Base-by-base conservation (phyloP, 257 asterid species). In the Solanum boliviense region DNA sequence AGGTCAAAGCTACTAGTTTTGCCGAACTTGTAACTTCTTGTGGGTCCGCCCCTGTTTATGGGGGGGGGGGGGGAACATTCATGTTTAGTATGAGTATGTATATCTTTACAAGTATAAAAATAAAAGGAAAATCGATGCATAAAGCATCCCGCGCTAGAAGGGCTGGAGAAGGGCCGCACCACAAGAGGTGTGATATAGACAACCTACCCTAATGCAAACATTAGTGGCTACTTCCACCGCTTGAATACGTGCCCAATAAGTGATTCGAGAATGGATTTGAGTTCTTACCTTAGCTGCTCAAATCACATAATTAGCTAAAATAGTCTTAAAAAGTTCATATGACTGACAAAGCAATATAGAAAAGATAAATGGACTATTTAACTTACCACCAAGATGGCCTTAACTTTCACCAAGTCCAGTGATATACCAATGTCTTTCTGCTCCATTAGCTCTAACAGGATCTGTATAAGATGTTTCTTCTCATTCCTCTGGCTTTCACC, bases 391-490 rank as follows among this genome's bases (percentile, higher is more conserved):
- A 73, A 34, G 46, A 73, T 34, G 81, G 46, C 48, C 81, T 34
- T 72, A 32, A 72, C 32, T 72, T 72, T 31, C 79, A 72, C 79
- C 70, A 70, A 62, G 62, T 88, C 83, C 23, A 87, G 34, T 75
- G 87, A 83, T 48, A 76, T 84, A 48, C 86, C 87, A 60, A 81
- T 36, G 23, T 87, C 91, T 8, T 38, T 91, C 20, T 67, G 32
- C 62, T 87, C 86, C 90, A 85, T 91, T 6, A 92, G 92, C 70
- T 88, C 86, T 79, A 91, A 62, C 25, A 92, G 88, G 65, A 92
- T 89, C 87, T 89, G 90, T 65, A 91, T 81, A 78, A 92, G 89
- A 65, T 89, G 92, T 87, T 87, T 92, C 56, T 60, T 81, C 13
- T 23, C 73, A 23, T 29, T 85, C 48, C 83, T 21, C 25, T 35